Base-by-base conservation (phyloP, 495 filamentous ascomycete species). In the Hyaloscypha bicolor region DNA sequence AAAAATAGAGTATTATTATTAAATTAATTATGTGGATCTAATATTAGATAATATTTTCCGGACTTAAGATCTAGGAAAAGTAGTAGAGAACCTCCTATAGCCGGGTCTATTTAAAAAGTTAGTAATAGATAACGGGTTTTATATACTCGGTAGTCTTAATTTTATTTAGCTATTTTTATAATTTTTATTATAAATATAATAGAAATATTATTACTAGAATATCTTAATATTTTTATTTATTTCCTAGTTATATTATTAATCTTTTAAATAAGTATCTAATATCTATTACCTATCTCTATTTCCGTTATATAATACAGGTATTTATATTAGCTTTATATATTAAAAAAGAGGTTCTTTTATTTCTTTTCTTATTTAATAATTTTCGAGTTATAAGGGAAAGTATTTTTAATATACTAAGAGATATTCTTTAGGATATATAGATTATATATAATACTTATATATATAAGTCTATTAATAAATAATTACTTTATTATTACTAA, bases 171-270 rank as follows among this genome's bases (percentile, higher is more conserved):
- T 60, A 25, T 35, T 37, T 60, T 35, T 58, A 22, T 45, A 65
- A 16, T 66, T 66, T 55, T 61, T 42, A 35, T 66, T 62, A 53
- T 66, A 29, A 31, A 66, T 62, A 52, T 39, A 35, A n/a, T 66
- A 45, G 39, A 66, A 66, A 62, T 66, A 66, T 2, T 66, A n/a
- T 58, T 35, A 4, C 55, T 9, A 56, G 37, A 48, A 66, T 39
- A 51, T 25, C 63, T 65, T 58, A 45, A 65, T 58, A 57, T 12
- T 2, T 19, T 32, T 3, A 1, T 57, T 21, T 30, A 32, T 14
- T 58, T 51, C 63, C 58, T 65, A 51, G 56, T 14, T 11, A 58
- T 6, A 14, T 4, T 57, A 3, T 58, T 42, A 42, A 65, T 65
- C 12, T 58, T 30, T 52, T 22, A 30, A 57, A 3, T 1, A 3